These are phyloP conservation scores for Pseudogymnoascus sp. DNA, from an alignment of 2,329 filamentous ascomycete species.

Conservation along the genomic window DNA sequence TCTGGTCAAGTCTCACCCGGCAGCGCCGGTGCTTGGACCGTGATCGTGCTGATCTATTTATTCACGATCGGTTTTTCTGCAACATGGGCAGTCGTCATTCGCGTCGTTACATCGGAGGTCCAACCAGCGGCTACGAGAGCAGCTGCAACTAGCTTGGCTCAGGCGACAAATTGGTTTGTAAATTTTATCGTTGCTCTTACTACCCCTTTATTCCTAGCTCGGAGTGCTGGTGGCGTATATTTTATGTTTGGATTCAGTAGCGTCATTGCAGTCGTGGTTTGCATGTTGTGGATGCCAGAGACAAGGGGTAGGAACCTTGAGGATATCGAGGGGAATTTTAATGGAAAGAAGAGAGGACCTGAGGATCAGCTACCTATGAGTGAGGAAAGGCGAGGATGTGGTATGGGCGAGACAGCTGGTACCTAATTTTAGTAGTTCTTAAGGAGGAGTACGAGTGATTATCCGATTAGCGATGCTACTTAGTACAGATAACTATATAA, in stretches of 20 bases:
- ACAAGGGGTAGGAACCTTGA: constrained; percentile 22
- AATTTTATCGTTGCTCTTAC: constrained; percentile 29
- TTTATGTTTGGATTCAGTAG: constrained; percentile 25
- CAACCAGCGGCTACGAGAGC: constrained; percentile 48
- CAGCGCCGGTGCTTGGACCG: constrained; percentile 38
- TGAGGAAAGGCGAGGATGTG: not conserved
- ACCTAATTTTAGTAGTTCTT: too few relatives aligned
- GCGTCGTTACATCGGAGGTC: constrained; percentile 51
- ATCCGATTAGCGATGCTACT: too few relatives aligned
- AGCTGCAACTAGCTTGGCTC: constrained; percentile 43
- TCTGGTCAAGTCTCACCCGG: constrained; percentile 34
- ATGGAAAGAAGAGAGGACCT: not conserved
- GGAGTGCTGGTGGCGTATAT: constrained; percentile 21
- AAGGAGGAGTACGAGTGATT: too few relatives aligned
- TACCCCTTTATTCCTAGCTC: constrained; percentile 26
- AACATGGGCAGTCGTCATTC: constrained; percentile 48
- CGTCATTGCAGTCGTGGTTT: constrained; percentile 20
- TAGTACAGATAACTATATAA: too few relatives aligned
- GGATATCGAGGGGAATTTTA: constrained; percentile 13
- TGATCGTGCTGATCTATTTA: constrained; percentile 42
- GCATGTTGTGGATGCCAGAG: constrained; percentile 20
- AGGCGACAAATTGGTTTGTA: constrained; percentile 36
- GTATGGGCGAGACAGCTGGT: too few relatives aligned
- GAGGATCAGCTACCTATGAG: not conserved
- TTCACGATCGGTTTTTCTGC: constrained; percentile 40